Evolutionary conservation across 176 grass and related monocot species (phyloP).

Genomic region (Lolium rigidum): DNA sequence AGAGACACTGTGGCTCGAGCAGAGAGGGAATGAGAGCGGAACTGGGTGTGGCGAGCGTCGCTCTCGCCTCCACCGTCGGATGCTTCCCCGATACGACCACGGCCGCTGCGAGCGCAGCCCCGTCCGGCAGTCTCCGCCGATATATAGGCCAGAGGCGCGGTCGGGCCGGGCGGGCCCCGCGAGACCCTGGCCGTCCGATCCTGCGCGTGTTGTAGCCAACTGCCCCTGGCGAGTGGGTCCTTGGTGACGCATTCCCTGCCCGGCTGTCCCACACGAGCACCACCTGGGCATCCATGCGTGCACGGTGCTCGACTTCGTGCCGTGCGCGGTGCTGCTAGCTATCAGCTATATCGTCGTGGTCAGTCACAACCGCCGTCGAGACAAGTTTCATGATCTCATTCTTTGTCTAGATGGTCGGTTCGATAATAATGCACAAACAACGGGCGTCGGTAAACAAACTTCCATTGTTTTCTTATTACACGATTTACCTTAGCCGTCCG

Average conservation of each 20-base stretch:
- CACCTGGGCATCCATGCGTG: constrained; percentile 5
- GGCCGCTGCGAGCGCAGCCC: background rate
- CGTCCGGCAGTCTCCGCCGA: background rate
- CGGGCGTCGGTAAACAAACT: too few relatives aligned
- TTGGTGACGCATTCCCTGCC: background rate
- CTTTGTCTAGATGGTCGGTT: background rate
- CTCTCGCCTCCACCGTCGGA: background rate
- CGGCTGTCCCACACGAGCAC: background rate
- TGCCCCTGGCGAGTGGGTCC: background rate
- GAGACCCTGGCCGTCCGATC: constrained; percentile 20
- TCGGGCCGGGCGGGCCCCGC: background rate
- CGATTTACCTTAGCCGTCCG: too few relatives aligned
- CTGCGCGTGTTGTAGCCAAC: background rate
- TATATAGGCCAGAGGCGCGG: constrained; percentile 6
- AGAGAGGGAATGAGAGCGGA: background rate
- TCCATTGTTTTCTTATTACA: too few relatives aligned
- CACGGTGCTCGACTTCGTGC: background rate
- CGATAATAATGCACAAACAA: too few relatives aligned
- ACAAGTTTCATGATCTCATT: background rate
- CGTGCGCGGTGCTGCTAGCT: background rate
- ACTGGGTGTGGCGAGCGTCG: background rate
- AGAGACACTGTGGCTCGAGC: background rate
- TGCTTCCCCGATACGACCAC: constrained; percentile 17
- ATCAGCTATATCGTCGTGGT: background rate
- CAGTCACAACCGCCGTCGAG: background rate